Evolutionary conservation across 2,329 filamentous ascomycete genomes (phyloP).

Genomic region (Fusarium sp.): DNA sequence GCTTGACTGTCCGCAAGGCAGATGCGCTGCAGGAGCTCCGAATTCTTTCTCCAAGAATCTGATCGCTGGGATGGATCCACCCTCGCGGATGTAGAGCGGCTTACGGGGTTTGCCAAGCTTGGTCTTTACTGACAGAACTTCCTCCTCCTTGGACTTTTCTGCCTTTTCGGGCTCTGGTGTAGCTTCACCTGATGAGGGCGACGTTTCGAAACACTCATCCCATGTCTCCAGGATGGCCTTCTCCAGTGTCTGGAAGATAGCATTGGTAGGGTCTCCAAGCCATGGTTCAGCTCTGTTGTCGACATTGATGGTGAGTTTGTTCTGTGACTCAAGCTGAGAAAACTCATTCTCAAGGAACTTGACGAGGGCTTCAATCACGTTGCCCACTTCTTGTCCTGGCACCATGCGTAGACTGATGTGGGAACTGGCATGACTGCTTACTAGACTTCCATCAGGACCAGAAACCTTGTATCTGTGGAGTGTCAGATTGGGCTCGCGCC

Average conservation of each 20-base stretch:
- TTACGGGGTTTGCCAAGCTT: constrained; percentile 57
- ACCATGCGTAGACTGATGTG: constrained; percentile 92
- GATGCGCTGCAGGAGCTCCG: constrained; percentile 85
- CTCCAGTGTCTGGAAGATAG: constrained; percentile 90
- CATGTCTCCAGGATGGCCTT: constrained; percentile 86
- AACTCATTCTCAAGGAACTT: constrained; percentile 79
- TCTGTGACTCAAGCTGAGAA: constrained; percentile 78
- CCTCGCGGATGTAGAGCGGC: constrained; percentile 94
- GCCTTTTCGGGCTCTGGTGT: constrained; percentile 5
- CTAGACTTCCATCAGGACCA: constrained; percentile 89
- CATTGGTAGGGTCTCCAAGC: constrained; percentile 90
- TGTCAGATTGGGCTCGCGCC: constrained; percentile 94
- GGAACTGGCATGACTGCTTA: constrained; percentile 88
- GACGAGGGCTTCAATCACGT: constrained; percentile 75
- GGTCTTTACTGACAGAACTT: constrained; percentile 32
- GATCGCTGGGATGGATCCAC: constrained; percentile 94
- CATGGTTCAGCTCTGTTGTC: constrained; percentile 96
- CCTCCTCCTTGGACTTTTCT: constrained; percentile 35
- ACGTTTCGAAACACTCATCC: constrained; percentile 65
- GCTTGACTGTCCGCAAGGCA: constrained; percentile 94
- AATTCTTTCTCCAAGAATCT: constrained; percentile 96
- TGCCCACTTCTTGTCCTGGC: constrained; percentile 87
- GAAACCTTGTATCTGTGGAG: constrained; percentile 94
- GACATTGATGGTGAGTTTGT: constrained; percentile 82
- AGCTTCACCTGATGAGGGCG: constrained; percentile 16